These are phyloP conservation scores for Novymonas esmeraldas DNA, from an alignment of 208 protist species.

Conservation along the genomic window DNA sequence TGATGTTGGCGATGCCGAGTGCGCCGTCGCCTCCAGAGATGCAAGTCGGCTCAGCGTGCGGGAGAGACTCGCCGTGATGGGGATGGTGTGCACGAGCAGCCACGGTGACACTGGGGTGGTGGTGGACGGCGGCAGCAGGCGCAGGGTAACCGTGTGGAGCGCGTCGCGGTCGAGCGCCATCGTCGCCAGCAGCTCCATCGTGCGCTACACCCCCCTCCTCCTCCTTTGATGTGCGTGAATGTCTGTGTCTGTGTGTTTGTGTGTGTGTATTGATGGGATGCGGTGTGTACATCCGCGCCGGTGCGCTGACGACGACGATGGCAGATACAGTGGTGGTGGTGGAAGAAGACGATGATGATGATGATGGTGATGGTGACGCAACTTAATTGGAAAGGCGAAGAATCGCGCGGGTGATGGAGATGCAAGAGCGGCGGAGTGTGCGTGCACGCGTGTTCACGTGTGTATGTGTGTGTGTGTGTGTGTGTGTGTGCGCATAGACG, in stretches of 20 bases:
- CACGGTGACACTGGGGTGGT: slow-evolving; percentile 23
- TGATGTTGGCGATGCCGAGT: neutral
- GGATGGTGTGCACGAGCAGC: slow-evolving; percentile 70
- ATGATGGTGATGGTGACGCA: no score
- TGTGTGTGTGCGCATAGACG: neutral
- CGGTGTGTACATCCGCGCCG: no score
- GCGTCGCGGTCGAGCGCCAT: slow-evolving; percentile 69
- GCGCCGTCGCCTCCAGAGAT: slow-evolving; percentile 15
- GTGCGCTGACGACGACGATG: no score
- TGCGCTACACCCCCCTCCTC: neutral
- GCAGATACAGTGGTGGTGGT: no score
- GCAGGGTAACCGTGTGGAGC: slow-evolving; percentile 39
- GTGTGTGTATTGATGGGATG: neutral
- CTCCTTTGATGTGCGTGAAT: neutral
- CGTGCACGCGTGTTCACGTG: no score
- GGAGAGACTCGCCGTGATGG: slow-evolving; percentile 58
- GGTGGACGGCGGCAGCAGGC: slow-evolving; percentile 34
- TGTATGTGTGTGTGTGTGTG: neutral
- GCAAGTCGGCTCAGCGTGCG: slow-evolving; percentile 48
- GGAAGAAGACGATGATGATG: no score
- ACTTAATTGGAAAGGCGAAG: no score
- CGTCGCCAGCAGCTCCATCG: slow-evolving; percentile 34
- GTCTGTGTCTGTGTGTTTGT: neutral
- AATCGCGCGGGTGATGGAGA: no score
- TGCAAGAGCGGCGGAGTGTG: no score